A percentile compares a stretch with the other conserved stretches of the same genome.
phyloP scores from a whole-genome alignment of 2,329 filamentous ascomycete genomes.

The Ascosphaera apis region DNA sequence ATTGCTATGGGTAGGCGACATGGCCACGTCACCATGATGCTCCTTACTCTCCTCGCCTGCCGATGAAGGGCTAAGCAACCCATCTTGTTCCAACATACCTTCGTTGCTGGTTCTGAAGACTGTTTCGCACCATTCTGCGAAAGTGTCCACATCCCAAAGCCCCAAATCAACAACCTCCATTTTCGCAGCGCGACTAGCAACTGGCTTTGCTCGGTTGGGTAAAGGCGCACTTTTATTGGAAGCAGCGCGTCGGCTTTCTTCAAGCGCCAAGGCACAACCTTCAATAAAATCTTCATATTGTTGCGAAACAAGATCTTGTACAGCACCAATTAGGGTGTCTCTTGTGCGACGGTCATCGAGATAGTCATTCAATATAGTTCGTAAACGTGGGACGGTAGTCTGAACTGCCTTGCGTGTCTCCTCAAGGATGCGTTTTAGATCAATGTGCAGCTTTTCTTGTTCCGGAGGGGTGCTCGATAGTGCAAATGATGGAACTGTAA shows the following conservation, averaged over 20 bases:
- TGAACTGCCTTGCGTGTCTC: slow-evolving; percentile 32
- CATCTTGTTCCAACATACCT: background rate
- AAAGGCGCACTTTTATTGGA: slow-evolving; percentile 11
- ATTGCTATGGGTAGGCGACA: too few relatives aligned
- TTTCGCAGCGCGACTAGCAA: slow-evolving; percentile 18
- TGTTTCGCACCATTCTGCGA: slow-evolving; percentile 36
- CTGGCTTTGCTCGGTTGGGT: slow-evolving; percentile 13
- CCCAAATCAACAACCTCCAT: slow-evolving; percentile 38
- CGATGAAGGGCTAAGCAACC: background rate
- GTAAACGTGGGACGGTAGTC: slow-evolving; percentile 32
- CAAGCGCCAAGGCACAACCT: slow-evolving; percentile 20
- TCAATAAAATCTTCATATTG: slow-evolving; percentile 43
- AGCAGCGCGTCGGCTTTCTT: slow-evolving; percentile 9
- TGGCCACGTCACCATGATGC: too few relatives aligned
- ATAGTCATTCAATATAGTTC: slow-evolving; percentile 36
- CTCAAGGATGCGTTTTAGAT: slow-evolving; percentile 16
- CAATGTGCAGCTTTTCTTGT: slow-evolving; percentile 4
- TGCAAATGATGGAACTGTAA: slow-evolving; percentile 12
- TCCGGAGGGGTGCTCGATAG: slow-evolving; percentile 4
- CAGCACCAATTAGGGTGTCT: slow-evolving; percentile 42
- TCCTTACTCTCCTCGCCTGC: background rate
- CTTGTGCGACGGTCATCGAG: slow-evolving; percentile 40
- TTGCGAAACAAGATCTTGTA: slow-evolving; percentile 38
- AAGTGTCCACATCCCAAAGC: slow-evolving; percentile 41
- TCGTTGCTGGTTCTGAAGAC: slow-evolving; percentile 28